A percentile compares a stretch with the other conserved stretches of the same genome.
Conservation (phyloP, 306 rosid species). For the Castanea mollissima region DNA sequence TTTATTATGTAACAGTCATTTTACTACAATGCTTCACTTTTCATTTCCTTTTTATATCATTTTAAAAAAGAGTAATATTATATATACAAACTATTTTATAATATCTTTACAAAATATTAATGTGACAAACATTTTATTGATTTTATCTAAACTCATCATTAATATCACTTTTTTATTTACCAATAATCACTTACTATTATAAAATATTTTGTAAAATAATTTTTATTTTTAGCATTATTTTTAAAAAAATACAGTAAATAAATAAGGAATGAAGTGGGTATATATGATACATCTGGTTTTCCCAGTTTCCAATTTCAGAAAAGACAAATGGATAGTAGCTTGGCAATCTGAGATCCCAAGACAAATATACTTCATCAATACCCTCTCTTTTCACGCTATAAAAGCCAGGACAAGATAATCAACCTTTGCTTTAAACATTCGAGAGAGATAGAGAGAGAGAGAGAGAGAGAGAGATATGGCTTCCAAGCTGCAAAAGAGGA, state of each 20-base stretch:
- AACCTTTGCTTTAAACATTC: constrained; percentile 24
- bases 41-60: too few relatives aligned
- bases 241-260: too few relatives aligned
- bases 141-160: too few relatives aligned
- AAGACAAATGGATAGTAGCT: constrained; percentile 39
- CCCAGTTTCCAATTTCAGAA: constrained; percentile 14
- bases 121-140: fast-evolving
- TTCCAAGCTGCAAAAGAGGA: constrained; percentile 51
- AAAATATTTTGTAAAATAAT: too few relatives aligned
- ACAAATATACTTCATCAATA: constrained; percentile 2
- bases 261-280: too few relatives aligned
- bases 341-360: constrained; percentile 22
- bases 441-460: constrained; percentile 25
- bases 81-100: too few relatives aligned
- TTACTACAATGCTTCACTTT: too few relatives aligned
- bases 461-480: constrained; percentile 40
- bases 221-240: too few relatives aligned
- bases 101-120: too few relatives aligned
- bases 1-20: too few relatives aligned
- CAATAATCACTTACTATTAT: too few relatives aligned
- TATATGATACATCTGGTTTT: not conserved
- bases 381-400: constrained; percentile 43
- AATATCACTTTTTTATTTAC: too few relatives aligned
- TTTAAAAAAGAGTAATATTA: fast-evolving
- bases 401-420: constrained; percentile 35